Conservation (phyloP, 2,329 filamentous ascomycete genomes). For the Lomentospora prolificans region DNA sequence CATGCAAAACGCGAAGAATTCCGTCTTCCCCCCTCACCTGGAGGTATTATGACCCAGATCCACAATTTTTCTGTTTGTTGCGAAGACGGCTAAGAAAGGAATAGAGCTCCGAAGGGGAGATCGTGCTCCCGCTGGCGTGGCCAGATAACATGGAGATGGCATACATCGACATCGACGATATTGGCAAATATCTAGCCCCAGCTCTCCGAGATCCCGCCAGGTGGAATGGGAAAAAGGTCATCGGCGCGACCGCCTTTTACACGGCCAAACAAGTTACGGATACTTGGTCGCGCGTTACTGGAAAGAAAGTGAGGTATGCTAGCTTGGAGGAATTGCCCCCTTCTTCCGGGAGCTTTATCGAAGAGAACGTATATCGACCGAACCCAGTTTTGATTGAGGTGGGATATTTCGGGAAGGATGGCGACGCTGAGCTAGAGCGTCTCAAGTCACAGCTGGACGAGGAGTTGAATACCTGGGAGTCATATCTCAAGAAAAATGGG, state of each 20-base stretch:
- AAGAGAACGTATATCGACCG: not conserved
- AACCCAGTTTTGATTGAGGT: not conserved
- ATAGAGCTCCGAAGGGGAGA: not conserved
- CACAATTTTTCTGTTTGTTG: too few species aligned
- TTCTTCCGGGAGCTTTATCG: not conserved
- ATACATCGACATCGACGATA: not conserved
- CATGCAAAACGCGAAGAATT: slow-evolving; percentile 25
- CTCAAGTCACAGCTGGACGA: not conserved
- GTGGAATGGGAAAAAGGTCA: not conserved
- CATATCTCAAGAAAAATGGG: not conserved
- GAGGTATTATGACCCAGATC: too few species aligned
- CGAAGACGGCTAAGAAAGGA: too few species aligned
- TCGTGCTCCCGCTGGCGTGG: not conserved
- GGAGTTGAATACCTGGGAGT: not conserved
- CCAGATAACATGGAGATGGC: not conserved
- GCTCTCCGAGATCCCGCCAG: not conserved
- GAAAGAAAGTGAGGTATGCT: not conserved
- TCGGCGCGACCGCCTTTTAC: not conserved
- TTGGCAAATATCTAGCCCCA: not conserved
- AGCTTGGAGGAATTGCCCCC: not conserved
- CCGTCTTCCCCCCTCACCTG: not conserved
- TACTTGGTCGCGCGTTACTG: not conserved
- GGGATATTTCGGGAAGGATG: not conserved
- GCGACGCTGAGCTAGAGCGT: not conserved
- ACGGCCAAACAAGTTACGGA: not conserved